Percentiles rank a stretch among this genome's conserved stretches.
Evolutionary conservation across 306 rosid species (phyloP).

Genomic region (Quercus variabilis): DNA sequence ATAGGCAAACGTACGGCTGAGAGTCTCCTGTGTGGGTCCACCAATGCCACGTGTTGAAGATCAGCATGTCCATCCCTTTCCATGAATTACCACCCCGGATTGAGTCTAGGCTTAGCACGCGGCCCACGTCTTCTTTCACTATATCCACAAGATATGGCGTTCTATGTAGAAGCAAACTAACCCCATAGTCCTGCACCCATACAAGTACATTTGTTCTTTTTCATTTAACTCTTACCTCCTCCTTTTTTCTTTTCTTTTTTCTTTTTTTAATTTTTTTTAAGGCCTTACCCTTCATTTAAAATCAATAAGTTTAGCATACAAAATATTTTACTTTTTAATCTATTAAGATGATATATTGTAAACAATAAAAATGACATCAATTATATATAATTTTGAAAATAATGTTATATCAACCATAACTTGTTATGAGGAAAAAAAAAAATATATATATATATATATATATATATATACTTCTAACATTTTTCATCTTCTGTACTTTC

Average conservation of each 20-base stretch:
- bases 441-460: no score
- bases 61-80: slow-evolving; percentile 76
- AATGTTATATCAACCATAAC: no score
- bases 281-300: background rate
- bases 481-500: no score
- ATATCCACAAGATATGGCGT: slow-evolving; percentile 87
- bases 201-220: background rate
- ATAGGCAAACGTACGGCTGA: slow-evolving; percentile 50
- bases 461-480: no score
- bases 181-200: slow-evolving; percentile 68
- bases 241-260: no score
- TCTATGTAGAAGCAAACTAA: slow-evolving; percentile 59
- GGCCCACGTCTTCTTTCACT: slow-evolving; percentile 50
- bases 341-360: no score
- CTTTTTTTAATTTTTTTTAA: no score
- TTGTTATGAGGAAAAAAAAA: no score
- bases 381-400: no score
- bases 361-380: no score
- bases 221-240: background rate
- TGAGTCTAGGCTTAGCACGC: slow-evolving; percentile 66
- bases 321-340: no score
- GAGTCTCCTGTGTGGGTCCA: slow-evolving; percentile 83
- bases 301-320: no score
- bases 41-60: slow-evolving; percentile 99
- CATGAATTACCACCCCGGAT: slow-evolving; percentile 68